These are phyloP conservation scores for Chamaecrista fasciculata DNA, from an alignment of 306 rosid genomes.

Conservation along the genomic window DNA sequence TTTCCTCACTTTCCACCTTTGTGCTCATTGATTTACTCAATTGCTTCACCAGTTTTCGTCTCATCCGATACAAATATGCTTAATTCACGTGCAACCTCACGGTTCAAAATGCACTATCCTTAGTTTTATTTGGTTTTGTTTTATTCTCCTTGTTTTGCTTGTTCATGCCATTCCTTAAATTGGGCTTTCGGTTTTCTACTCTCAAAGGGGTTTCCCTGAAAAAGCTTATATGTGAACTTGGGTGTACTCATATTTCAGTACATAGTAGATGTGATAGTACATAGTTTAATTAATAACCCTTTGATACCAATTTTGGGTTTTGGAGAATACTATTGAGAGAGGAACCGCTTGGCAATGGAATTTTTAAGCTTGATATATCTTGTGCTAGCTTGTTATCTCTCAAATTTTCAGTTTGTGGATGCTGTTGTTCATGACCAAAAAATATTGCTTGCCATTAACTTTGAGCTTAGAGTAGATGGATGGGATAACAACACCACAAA, in stretches of 20 bases:
- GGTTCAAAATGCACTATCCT: not conserved
- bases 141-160: not conserved
- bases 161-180: not conserved
- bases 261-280: conserved; percentile 27
- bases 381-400: conserved; percentile 58
- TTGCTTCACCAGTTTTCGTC: too few relatives aligned
- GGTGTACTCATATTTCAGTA: conserved; percentile 19
- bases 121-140: not conserved
- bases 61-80: too few relatives aligned
- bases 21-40: too few relatives aligned
- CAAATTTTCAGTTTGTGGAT: conserved; percentile 39
- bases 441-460: conserved; percentile 55
- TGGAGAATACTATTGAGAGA: not conserved
- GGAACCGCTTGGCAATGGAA: conserved; percentile 42
- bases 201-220: conserved; percentile 21
- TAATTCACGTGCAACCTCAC: not conserved
- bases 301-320: not conserved
- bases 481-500: conserved; percentile 72
- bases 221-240: conserved; percentile 25
- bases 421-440: conserved; percentile 66
- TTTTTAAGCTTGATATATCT: conserved; percentile 39
- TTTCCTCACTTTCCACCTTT: not conserved
- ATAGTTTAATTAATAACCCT: conserved; percentile 30
- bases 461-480: conserved; percentile 77
- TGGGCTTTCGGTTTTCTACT: not conserved